A percentile compares a stretch with the other conserved stretches of the same genome.
Evolutionary conservation across 2,329 filamentous ascomycete genomes (phyloP).

Genomic region (Cercospora beticola): DNA sequence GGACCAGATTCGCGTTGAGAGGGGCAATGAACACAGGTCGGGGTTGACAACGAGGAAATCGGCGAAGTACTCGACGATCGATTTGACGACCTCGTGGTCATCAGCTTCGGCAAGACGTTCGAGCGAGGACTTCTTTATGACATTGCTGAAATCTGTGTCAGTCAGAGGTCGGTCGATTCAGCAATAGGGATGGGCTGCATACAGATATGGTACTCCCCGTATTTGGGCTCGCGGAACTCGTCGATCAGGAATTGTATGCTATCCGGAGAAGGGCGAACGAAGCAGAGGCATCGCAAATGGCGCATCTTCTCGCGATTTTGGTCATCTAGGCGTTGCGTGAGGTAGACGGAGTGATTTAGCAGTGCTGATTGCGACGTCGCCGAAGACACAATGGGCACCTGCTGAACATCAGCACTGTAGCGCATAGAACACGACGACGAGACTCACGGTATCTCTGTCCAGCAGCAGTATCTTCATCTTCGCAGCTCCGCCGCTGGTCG

Average conservation of each 20-base stretch:
- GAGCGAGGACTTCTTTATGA: constrained; percentile 92
- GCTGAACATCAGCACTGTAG: constrained; percentile 13
- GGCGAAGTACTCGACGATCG: constrained; percentile 92
- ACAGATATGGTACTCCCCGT: constrained; percentile 93
- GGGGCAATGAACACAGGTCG: constrained; percentile 58
- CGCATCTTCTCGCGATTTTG: constrained; percentile 92
- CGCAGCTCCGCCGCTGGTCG: constrained; percentile 54
- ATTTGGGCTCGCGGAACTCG: constrained; percentile 92
- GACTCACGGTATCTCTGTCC: constrained; percentile 79
- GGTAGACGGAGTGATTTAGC: constrained; percentile 94
- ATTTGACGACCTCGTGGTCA: constrained; percentile 93
- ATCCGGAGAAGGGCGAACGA: constrained; percentile 86
- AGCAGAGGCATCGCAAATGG: constrained; percentile 88
- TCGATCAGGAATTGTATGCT: constrained; percentile 93
- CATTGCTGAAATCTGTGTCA: constrained; percentile 80
- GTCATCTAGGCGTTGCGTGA: constrained; percentile 94
- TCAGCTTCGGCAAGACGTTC: constrained; percentile 94
- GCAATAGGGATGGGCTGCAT: constrained; percentile 25
- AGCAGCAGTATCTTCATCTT: constrained; percentile 99
- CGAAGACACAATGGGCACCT: constrained; percentile 88
- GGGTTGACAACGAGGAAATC: constrained; percentile 95
- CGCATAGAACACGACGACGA: background rate
- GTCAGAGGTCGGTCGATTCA: constrained; percentile 32
- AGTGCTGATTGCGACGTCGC: constrained; percentile 93
- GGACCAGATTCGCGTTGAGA: constrained; percentile 35